Evolutionary conservation across 305 asterid species (phyloP).

Genomic region (Solanum hybrid): DNA sequence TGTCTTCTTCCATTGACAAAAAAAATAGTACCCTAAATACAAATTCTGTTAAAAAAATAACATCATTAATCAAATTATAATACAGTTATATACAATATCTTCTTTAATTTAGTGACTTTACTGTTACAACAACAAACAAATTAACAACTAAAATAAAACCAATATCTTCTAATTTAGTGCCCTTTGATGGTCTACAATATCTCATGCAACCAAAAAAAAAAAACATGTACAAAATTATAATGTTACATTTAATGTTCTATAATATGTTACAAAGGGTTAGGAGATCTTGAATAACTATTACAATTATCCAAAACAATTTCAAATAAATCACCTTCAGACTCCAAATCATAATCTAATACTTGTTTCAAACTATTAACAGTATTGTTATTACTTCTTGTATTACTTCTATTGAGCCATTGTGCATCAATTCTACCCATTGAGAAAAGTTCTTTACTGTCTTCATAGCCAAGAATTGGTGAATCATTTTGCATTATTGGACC

Average conservation of each 20-base stretch:
- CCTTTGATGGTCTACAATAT: background rate
- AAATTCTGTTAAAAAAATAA: background rate
- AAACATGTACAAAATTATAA: background rate
- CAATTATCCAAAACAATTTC: conserved; percentile 62
- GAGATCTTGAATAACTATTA: conserved; percentile 40
- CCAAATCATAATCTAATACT: conserved; percentile 52
- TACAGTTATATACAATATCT: background rate
- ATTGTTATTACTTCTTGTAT: conserved; percentile 45
- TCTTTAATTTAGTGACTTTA: background rate
- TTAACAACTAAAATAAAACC: background rate
- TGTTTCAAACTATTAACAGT: conserved; percentile 36
- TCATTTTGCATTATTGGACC: conserved; percentile 17
- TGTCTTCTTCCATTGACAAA: background rate
- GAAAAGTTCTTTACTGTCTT: conserved; percentile 72
- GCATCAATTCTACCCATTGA: conserved; percentile 86
- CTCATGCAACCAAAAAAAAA: background rate
- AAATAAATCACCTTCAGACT: conserved; percentile 76
- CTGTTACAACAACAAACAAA: background rate
- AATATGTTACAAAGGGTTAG: conserved; percentile 7
- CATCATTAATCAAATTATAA: background rate
- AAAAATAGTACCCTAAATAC: background rate
- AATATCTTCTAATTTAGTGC: background rate
- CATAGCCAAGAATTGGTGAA: conserved; percentile 41
- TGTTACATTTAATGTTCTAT: background rate
- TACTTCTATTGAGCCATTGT: conserved; percentile 38